Base-by-base conservation (phyloP, 129 eudicot species). In the Silybum marianum region DNA sequence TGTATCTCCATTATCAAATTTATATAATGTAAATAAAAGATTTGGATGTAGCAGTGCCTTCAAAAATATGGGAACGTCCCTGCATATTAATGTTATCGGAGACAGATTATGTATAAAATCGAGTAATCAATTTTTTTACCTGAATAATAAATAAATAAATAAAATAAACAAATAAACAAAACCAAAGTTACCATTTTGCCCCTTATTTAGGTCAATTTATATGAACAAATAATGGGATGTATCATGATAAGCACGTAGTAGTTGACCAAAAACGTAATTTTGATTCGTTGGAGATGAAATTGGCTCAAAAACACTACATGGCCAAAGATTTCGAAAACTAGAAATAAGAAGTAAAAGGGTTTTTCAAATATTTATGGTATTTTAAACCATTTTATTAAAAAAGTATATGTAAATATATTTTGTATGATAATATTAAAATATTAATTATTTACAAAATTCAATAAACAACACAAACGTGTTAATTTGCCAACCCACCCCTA, bases 281-380 rank as follows among this genome's bases (percentile, higher is more conserved):
- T 74, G 58, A 81, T 74, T 81, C 71, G 75, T 81, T 32, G 71
- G 62, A 23, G 0, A 26, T 36, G 78, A 24, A 75, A 66, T 48
- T 21, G 75, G 36, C 46, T 58, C 32, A 18, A 72, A 24, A 72
- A 24, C 38, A 30, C 83, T 79, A 19, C 60, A 19, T 23, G 24
- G 66, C 74, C 78, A 54, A 72, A 9, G 67, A 42, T 44, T 72
- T 71, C 19, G 18, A 39, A 19, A 79, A 60, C 65, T 60, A 34
- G 46, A 72, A 72, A 54, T 54, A 54, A 32, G 30, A 26, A 26
- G 30, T 26, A 26, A 30, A 32, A 32, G 4, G 36, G 36, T 48
- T 48, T 14, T 48, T 48, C 62, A 48, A 14, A 5, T 48, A 48
- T 48, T 14, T 48, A 48, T 48, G 62, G 62, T 14, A 13, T 14